phyloP scores from a whole-genome alignment of 1,139 yeast species.

The Nakaseomyces kungkrabaensis region DNA sequence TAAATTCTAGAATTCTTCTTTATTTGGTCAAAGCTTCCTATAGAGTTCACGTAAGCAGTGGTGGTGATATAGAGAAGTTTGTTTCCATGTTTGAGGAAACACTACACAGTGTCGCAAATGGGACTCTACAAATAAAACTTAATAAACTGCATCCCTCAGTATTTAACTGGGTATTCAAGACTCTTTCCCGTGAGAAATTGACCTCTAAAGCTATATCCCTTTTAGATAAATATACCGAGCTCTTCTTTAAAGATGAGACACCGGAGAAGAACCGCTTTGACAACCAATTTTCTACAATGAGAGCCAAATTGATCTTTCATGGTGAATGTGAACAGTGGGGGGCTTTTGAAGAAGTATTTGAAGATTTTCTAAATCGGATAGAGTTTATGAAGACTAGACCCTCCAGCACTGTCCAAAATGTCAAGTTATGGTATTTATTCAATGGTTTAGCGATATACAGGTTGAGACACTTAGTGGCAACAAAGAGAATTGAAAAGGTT shows the following conservation, averaged over 20 bases:
- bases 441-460: conserved; percentile 27
- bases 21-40: conserved; percentile 37
- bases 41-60: conserved; percentile 30
- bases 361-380: conserved; percentile 24
- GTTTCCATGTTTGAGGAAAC: conserved; percentile 26
- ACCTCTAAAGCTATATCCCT: conserved; percentile 28
- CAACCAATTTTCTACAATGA: conserved; percentile 25
- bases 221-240: conserved; percentile 24
- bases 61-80: conserved; percentile 23
- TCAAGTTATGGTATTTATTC: conserved; percentile 17
- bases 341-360: conserved; percentile 26
- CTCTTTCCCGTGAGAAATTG: conserved; percentile 23
- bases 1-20: conserved; percentile 34
- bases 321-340: conserved; percentile 30
- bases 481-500: conserved; percentile 21
- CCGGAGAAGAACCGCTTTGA: conserved; percentile 13
- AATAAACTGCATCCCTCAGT: conserved; percentile 27
- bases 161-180: conserved; percentile 29
- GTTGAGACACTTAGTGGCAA: conserved; percentile 22
- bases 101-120: conserved; percentile 21
- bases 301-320: conserved; percentile 26
- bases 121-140: conserved; percentile 17
- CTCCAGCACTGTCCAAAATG: conserved; percentile 20
- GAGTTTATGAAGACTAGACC: conserved; percentile 27
- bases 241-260: conserved; percentile 17